Conservation (phyloP, 2,329 filamentous ascomycete species). For the Esteya vermicola region DNA sequence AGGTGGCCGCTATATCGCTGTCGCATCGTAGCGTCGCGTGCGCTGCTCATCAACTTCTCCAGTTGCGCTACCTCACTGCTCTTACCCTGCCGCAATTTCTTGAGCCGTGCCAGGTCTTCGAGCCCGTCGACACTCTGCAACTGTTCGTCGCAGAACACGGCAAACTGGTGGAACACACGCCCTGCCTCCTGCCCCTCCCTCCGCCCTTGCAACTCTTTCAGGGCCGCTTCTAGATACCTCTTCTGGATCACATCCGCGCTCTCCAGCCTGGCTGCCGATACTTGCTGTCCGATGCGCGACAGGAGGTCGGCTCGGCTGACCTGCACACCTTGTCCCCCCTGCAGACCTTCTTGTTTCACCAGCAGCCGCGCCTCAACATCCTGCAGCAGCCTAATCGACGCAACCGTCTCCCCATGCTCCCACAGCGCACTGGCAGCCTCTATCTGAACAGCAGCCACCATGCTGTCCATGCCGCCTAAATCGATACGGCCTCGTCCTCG, state of each 20-base stretch:
- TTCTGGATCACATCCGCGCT: conserved; percentile 83
- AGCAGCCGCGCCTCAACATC: conserved; percentile 41
- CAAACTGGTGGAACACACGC: conserved; percentile 87
- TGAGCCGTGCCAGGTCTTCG: conserved; percentile 71
- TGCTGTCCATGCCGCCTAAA: too few species aligned
- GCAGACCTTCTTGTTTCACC: neutral
- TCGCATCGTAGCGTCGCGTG: conserved; percentile 36
- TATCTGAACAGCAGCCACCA: conserved; percentile 63
- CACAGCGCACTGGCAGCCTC: conserved; percentile 85
- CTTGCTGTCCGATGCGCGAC: conserved; percentile 74
- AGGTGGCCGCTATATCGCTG: conserved; percentile 46
- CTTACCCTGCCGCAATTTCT: conserved; percentile 68
- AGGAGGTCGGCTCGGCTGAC: conserved; percentile 68
- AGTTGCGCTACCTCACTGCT: conserved; percentile 66
- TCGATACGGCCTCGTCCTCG: too few species aligned
- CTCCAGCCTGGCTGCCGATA: conserved; percentile 79
- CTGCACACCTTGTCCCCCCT: conserved; percentile 12
- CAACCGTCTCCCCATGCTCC: conserved; percentile 82
- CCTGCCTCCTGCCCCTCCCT: conserved; percentile 61
- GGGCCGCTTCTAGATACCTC: conserved; percentile 70
- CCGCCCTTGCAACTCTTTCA: conserved; percentile 62
- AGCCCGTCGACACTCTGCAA: conserved; percentile 72
- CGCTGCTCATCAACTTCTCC: conserved; percentile 40
- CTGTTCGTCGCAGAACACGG: conserved; percentile 88
- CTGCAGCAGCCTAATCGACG: conserved; percentile 81